phyloP scores from a whole-genome alignment of 257 asterid genomes.

The Ilex aquifolium region DNA sequence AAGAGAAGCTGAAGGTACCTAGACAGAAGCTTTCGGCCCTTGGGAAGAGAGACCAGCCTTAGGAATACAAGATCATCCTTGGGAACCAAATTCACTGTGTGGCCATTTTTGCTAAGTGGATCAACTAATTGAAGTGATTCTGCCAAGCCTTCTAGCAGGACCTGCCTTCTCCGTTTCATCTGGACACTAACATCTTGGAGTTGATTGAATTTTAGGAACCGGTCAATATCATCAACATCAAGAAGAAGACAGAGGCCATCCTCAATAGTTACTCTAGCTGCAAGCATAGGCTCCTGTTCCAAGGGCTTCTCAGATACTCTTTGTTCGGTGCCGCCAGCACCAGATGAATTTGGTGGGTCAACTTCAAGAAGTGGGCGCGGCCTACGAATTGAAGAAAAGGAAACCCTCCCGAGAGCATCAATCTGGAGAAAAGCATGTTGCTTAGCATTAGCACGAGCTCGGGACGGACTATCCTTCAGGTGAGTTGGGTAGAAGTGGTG shows the following conservation, averaged over 20 bases:
- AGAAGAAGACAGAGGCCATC: conserved; percentile 29
- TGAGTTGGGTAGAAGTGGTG: conserved; percentile 22
- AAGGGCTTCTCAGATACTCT: conserved; percentile 17
- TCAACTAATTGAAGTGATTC: conserved; percentile 45
- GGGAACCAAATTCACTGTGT: conserved; percentile 26
- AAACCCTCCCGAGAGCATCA: conserved; percentile 28
- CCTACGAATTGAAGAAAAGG: conserved; percentile 30
- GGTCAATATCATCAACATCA: conserved; percentile 30
- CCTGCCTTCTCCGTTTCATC: conserved; percentile 35
- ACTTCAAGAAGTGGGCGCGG: conserved; percentile 30
- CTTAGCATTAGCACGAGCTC: conserved; percentile 18
- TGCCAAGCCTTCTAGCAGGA: conserved; percentile 46
- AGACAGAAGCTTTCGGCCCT: conserved; percentile 39
- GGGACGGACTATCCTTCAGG: conserved; percentile 16
- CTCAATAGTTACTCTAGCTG: conserved; percentile 29
- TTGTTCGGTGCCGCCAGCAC: conserved; percentile 15
- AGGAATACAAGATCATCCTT: conserved; percentile 41
- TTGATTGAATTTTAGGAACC: conserved; percentile 23
- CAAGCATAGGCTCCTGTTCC: conserved; percentile 32
- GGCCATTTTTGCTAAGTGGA: conserved; percentile 37
- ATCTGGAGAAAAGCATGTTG: conserved; percentile 27
- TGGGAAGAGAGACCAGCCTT: conserved; percentile 39
- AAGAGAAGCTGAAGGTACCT: conserved; percentile 39
- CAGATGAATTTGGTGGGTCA: conserved; percentile 17
- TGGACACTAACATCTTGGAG: conserved; percentile 34